Evolutionary conservation across 2,329 filamentous ascomycete species (phyloP), one percentile per base, ranked within the genome.

Genomic region (Exserohilum rostratum): DNA sequence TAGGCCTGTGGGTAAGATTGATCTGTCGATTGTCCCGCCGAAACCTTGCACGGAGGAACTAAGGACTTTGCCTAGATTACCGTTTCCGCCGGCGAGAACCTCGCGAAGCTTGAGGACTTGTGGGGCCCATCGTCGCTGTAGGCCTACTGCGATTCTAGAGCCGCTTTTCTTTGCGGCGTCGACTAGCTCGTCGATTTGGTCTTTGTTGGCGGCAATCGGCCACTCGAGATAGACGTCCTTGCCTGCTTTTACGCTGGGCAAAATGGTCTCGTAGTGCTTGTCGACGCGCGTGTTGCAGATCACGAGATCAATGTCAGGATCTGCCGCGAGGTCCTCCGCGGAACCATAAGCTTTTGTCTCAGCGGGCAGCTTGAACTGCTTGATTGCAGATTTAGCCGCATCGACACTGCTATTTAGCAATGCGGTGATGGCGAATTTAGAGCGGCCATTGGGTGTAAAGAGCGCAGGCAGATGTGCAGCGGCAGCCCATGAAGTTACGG

Each of bases 401-500:
- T 75, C 68, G 10, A 75, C 65, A 22, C 68, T 77, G 6, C 76
- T 77, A 62, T 83, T 83, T 48, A 77, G 74, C 0, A 83, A 69
- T 6, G 80, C 81, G 17, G 74, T 73, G 50, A 83, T 77, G 17
- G 76, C 60, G 58, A 80, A 80, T 5, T 76, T 69, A 1, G 66
- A 46, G 5, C 55, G 54, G 1, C 67, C 67, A 3, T 38, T 35
- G 0, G 68, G 60, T 6, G 65, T 67, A 0, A 82, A 82, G 2
- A 88, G 80, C 66, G 85, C 86, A 0, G 86, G 84, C 0, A 88
- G 78, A 62, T 88, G 85, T 3, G 81, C 83, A 20, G 65, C 60
- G 15, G 75, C 76, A 3, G 83, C 85, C 85, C 85, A 88, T 0
- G 80, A 79, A 5, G 78, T 79, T 17, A 76, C 76, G 43, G 82